These are phyloP conservation scores for Mucor ambiguus DNA, from an alignment of 371 early-diverging fungal species.

Conservation along the genomic window DNA sequence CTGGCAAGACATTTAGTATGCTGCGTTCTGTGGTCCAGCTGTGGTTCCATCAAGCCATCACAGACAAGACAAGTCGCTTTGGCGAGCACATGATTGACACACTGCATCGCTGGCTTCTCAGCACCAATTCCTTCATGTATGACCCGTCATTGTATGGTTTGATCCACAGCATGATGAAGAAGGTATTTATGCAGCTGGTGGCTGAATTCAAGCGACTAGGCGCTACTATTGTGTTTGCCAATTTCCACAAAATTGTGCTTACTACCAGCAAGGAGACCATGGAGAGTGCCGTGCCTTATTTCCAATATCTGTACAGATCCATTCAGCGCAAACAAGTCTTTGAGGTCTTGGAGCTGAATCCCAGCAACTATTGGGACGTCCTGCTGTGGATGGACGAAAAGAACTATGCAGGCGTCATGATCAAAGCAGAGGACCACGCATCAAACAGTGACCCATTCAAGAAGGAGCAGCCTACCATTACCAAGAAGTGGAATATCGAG, in stretches of 20 bases:
- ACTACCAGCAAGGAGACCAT: slow-evolving; percentile 78
- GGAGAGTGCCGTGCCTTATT: slow-evolving; percentile 72
- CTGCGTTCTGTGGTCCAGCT: slow-evolving; percentile 77
- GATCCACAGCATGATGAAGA: slow-evolving; percentile 87
- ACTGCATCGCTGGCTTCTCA: slow-evolving; percentile 89
- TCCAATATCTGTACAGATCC: slow-evolving; percentile 70
- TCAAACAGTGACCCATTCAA: background rate
- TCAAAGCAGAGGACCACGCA: slow-evolving; percentile 4
- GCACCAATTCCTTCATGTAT: slow-evolving; percentile 72
- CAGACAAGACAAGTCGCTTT: slow-evolving; percentile 5
- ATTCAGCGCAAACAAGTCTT: slow-evolving; percentile 76
- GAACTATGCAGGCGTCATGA: slow-evolving; percentile 83
- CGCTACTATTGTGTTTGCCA: slow-evolving; percentile 77
- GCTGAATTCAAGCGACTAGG: slow-evolving; percentile 82
- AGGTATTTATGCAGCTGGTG: slow-evolving; percentile 81
- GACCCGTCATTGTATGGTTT: slow-evolving; percentile 83
- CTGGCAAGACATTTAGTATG: slow-evolving; percentile 70
- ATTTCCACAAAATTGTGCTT: slow-evolving; percentile 78
- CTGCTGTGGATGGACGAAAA: slow-evolving; percentile 91
- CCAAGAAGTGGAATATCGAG: slow-evolving; percentile 83
- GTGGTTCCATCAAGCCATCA: slow-evolving; percentile 66
- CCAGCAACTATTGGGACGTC: slow-evolving; percentile 75
- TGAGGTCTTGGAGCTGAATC: slow-evolving; percentile 66
- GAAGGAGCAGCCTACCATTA: slow-evolving; percentile 4
- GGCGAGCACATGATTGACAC: slow-evolving; percentile 78